phyloP scores from a whole-genome alignment of 2,329 filamentous ascomycete genomes.

The Fusarium vanettenii region DNA sequence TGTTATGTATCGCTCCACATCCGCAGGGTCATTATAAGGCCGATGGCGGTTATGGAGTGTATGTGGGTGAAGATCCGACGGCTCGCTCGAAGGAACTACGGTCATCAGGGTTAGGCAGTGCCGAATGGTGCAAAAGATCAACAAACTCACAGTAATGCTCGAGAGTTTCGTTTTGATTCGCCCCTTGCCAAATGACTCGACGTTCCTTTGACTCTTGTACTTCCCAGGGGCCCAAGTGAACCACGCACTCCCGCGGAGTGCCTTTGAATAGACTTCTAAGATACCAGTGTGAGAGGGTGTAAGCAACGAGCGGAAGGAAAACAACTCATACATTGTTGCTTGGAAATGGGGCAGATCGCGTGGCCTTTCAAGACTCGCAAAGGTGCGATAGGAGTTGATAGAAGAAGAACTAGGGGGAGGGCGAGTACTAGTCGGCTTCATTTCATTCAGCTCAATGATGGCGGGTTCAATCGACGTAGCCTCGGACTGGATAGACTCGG shows the following conservation, averaged over 20 bases:
- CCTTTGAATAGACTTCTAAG: conserved; percentile 61
- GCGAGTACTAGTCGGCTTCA: not conserved
- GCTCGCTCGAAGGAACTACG: conserved; percentile 59
- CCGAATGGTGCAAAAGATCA: not conserved
- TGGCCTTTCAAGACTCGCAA: no score
- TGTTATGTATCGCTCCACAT: conserved; percentile 61
- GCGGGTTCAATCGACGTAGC: not conserved
- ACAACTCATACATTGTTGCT: conserved; percentile 60
- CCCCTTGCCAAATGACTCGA: conserved; percentile 63
- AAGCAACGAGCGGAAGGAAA: conserved; percentile 4
- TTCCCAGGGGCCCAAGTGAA: conserved; percentile 65
- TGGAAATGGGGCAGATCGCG: conserved; percentile 62
- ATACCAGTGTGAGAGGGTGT: conserved; percentile 31
- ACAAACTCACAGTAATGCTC: conserved; percentile 60
- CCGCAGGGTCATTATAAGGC: conserved; percentile 60
- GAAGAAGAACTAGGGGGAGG: not conserved
- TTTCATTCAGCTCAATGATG: not conserved
- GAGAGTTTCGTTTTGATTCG: conserved; percentile 62
- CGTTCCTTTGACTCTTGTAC: conserved; percentile 59
- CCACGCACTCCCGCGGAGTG: conserved; percentile 59
- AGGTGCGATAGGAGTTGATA: not conserved
- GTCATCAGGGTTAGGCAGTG: conserved; percentile 1
- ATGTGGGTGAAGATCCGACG: conserved; percentile 59
- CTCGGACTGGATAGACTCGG: not conserved
- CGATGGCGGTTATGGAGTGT: conserved; percentile 63